A percentile compares a stretch with the other conserved stretches of the same genome.
Conservation (phyloP, 225 moss, liverwort and hornwort genomes). For the Anthoceros angustus region DNA sequence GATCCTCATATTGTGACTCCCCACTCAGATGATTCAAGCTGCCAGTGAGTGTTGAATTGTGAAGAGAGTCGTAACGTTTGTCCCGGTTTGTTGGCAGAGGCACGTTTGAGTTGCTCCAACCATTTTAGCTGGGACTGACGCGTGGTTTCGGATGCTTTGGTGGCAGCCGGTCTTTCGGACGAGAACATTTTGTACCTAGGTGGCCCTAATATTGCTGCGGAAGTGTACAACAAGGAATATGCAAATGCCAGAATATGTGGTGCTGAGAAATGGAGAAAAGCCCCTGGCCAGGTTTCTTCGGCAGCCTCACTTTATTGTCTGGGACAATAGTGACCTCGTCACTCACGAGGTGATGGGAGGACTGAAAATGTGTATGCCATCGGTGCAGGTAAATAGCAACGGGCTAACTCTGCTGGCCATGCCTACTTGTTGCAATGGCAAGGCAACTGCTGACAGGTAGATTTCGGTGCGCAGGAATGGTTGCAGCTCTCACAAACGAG, state of each 20-base stretch:
- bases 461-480: constrained; percentile 55
- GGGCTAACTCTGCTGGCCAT: neutral
- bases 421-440: neutral
- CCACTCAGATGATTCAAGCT: constrained; percentile 89
- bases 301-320: constrained; percentile 88
- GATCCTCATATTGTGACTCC: constrained; percentile 94
- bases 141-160: neutral
- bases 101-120: too few relatives aligned
- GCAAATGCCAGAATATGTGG: constrained; percentile 94
- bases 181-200: constrained; percentile 78
- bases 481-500: constrained; percentile 76
- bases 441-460: neutral
- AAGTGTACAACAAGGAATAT: constrained; percentile 86
- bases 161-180: constrained; percentile 57
- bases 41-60: constrained; percentile 35
- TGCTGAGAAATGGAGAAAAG: constrained; percentile 70
- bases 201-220: constrained; percentile 89
- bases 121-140: too few relatives aligned
- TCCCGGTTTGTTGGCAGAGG: neutral
- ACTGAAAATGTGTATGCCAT: constrained; percentile 94
- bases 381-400: constrained; percentile 44
- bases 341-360: constrained; percentile 99
- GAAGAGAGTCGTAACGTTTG: neutral
- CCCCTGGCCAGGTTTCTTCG: constrained; percentile 67
- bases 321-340: constrained; percentile 83